These are phyloP conservation scores for Hypoxylon perforatum DNA, from an alignment of 495 filamentous ascomycete species.

Conservation along the genomic window DNA sequence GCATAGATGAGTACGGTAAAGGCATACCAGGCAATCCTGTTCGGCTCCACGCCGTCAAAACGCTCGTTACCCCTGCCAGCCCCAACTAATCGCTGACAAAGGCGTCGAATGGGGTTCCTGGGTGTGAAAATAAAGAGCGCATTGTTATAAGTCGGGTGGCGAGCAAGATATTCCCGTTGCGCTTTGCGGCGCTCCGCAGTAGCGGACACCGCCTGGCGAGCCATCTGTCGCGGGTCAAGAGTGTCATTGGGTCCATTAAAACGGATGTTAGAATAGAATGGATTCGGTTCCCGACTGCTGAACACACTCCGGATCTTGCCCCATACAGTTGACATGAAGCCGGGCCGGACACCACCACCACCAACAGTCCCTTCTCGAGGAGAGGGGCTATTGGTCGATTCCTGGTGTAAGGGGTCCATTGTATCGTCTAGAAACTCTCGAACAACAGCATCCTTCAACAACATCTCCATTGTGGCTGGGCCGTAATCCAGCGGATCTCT, in stretches of 20 bases:
- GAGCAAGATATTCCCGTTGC: slow-evolving; percentile 88
- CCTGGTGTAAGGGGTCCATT: slow-evolving; percentile 54
- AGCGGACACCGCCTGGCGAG: slow-evolving; percentile 86
- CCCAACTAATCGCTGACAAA: slow-evolving; percentile 92
- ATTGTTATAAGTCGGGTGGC: slow-evolving; percentile 92
- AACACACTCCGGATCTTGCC: slow-evolving; percentile 63
- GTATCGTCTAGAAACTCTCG: slow-evolving; percentile 91
- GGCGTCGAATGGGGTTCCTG: slow-evolving; percentile 75
- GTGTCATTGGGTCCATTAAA: slow-evolving; percentile 79
- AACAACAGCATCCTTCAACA: slow-evolving; percentile 94
- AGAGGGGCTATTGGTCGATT: slow-evolving; percentile 52
- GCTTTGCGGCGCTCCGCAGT: slow-evolving; percentile 83
- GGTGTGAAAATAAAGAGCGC: slow-evolving; percentile 88
- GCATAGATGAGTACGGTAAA: slow-evolving; percentile 96
- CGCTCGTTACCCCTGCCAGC: slow-evolving; percentile 88
- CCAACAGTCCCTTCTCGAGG: slow-evolving; percentile 41
- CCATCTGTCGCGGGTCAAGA: slow-evolving; percentile 86
- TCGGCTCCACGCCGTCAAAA: slow-evolving; percentile 86
- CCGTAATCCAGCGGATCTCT: slow-evolving; percentile 90
- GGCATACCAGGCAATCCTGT: slow-evolving; percentile 86
- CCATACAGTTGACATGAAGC: slow-evolving; percentile 67
- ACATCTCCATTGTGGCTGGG: slow-evolving; percentile 89
- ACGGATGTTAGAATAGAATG: slow-evolving; percentile 87
- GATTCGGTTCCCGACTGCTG: slow-evolving; percentile 82
- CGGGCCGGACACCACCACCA: slow-evolving; percentile 56